Base-by-base conservation (phyloP, 2,329 filamentous ascomycete genomes). In the Hortaea werneckii region DNA sequence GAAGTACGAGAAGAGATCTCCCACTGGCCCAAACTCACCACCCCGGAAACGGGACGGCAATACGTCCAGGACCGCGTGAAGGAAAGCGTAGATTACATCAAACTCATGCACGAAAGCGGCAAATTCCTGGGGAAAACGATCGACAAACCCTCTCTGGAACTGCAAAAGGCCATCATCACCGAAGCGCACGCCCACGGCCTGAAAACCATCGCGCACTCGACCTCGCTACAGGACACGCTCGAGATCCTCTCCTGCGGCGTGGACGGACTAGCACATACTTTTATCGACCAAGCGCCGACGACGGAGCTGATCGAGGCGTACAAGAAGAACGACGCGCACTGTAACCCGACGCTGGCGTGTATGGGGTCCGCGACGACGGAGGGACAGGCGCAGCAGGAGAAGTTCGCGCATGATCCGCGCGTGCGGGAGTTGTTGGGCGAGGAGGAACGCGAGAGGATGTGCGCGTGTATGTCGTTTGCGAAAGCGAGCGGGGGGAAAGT, bases 21-120 rank as follows among this genome's bases (percentile, higher is more conserved):
- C 2, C 66, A 61, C 3, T 76, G 72, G 72, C 72, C 73, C 5
- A 69, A 69, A 37, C 48, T 74, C n/a, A 62, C 60, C 5, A 65
- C 62, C 4, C 53, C 60, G 6, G 59, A 67, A 32, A 70, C 66
- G 26, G 72, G 71, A 1, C 50, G 64, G 1, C 54, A 63, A 11
- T 75, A 69, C 47, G 57, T 75, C 2, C 58, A 65, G 9, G 64
- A 67, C 49, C 64, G 65, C 2, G 50, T 65, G 8, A 58, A 57
- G 8, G 68, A 73, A 44, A 60, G 61, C 50, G 69, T 67, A 1
- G 67, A 73, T 47, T 75, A 74, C 57, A 71, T 74, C 54, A 76
- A 75, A 52, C 56, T 75, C 41, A 72, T 76, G 65, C 70, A 75
- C 50, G 73, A 76, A 50, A 65, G 62, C 43, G 73, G 73, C 3